These are phyloP conservation scores for Clausena lansium DNA, from an alignment of 345 rosid genomes.

Conservation along the genomic window DNA sequence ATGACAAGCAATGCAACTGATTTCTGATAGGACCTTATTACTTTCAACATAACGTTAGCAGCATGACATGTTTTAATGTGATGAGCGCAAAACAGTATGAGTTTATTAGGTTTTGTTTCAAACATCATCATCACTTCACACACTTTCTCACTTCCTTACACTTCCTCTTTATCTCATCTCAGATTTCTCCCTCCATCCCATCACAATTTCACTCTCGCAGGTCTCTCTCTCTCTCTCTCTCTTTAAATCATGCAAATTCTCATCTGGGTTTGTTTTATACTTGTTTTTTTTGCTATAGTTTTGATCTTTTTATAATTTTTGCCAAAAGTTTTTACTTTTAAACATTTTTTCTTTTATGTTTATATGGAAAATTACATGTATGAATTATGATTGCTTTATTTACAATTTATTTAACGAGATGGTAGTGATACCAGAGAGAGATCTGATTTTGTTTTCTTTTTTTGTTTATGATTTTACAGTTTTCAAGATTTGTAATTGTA, in stretches of 20 bases:
- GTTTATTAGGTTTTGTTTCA: conserved; percentile 13
- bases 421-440: not conserved
- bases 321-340: not conserved
- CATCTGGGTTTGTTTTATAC: conserved; percentile 5
- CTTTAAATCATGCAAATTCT: not conserved
- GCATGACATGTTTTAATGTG: not conserved
- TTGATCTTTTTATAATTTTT: not conserved
- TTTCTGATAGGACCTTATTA: not conserved
- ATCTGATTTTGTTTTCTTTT: not conserved
- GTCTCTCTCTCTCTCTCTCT: conserved; percentile 4
- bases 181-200: not conserved
- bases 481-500: not conserved
- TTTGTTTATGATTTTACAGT: not conserved
- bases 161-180: not conserved
- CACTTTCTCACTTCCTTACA: not conserved
- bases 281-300: not conserved
- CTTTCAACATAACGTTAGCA: not conserved
- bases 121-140: not conserved
- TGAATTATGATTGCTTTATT: not conserved
- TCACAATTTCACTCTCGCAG: conserved; percentile 21
- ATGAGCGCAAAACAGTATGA: not conserved
- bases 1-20: not conserved
- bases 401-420: not conserved
- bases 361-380: not conserved
- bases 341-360: not conserved